phyloP scores from a whole-genome alignment of 2,329 filamentous ascomycete species.

The Nigrospora sphaerica region DNA sequence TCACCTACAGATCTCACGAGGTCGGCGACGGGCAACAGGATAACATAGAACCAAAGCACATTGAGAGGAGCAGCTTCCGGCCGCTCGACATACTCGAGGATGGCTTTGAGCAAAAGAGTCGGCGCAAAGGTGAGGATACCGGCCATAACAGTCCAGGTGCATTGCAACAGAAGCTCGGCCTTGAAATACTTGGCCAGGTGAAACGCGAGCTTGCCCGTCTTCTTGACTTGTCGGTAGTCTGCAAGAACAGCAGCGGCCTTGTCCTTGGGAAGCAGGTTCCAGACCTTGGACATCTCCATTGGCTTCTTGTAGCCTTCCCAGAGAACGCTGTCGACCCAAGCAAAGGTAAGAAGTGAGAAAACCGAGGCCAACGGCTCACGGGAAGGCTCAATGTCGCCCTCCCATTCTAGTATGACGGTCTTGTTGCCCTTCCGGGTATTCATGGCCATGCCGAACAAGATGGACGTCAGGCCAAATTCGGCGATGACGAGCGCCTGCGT shows the following conservation, averaged over 20 bases:
- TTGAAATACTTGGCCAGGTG: conserved; percentile 85
- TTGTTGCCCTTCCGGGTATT: conserved; percentile 90
- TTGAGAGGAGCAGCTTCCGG: conserved; percentile 70
- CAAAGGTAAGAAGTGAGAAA: conserved; percentile 79
- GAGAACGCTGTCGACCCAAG: conserved; percentile 85
- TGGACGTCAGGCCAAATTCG: conserved; percentile 67
- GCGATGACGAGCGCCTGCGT: conserved; percentile 59
- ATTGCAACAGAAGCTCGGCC: conserved; percentile 67
- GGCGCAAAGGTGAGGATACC: conserved; percentile 86
- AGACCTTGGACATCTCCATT: conserved; percentile 77
- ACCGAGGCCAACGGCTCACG: conserved; percentile 82
- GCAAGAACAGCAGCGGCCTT: conserved; percentile 76
- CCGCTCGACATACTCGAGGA: conserved; percentile 88
- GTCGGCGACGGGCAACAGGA: conserved; percentile 78
- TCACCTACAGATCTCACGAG: conserved; percentile 75
- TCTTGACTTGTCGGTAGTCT: conserved; percentile 79
- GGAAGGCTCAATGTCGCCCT: conserved; percentile 80
- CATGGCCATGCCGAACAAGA: conserved; percentile 70
- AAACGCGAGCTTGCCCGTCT: conserved; percentile 69
- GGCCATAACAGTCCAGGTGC: conserved; percentile 69
- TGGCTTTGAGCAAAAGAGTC: conserved; percentile 82
- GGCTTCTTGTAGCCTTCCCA: conserved; percentile 83
- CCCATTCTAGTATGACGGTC: conserved; percentile 79
- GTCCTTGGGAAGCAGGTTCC: conserved; percentile 84
- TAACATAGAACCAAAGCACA: conserved; percentile 93